Evolutionary conservation across 495 filamentous ascomycete genomes (phyloP).

Genomic region (Aspergillus sparsus): DNA sequence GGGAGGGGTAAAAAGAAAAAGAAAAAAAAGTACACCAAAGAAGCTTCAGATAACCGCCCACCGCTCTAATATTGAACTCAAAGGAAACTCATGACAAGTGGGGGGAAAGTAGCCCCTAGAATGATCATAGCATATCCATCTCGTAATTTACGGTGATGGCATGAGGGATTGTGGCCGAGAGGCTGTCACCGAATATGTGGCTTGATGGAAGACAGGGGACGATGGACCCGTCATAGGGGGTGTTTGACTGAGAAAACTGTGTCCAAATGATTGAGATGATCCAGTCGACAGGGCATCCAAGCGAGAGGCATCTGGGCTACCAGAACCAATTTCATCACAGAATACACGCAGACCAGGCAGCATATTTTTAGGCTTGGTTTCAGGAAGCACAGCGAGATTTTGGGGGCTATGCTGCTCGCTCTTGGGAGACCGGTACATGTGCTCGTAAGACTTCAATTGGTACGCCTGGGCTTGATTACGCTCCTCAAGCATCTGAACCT

Average conservation of each 20-base stretch:
- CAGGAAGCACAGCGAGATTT: conserved; percentile 32
- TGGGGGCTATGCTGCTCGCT: conserved; percentile 35
- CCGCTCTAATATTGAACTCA: conserved; percentile 20
- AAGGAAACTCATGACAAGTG: conserved; percentile 19
- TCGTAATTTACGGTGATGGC: conserved; percentile 28
- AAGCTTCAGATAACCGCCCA: conserved; percentile 14
- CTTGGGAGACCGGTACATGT: conserved; percentile 46
- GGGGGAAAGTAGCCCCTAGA: neutral
- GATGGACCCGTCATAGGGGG: conserved; percentile 43
- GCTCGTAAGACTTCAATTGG: conserved; percentile 46
- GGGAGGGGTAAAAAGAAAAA: conserved; percentile 7
- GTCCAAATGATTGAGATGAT: conserved; percentile 36
- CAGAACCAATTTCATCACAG: conserved; percentile 42
- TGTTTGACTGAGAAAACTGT: conserved; percentile 35
- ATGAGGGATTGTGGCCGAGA: conserved; percentile 39
- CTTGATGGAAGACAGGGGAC: conserved; percentile 39
- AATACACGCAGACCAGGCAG: conserved; percentile 45
- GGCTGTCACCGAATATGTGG: conserved; percentile 33
- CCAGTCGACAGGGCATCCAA: conserved; percentile 31
- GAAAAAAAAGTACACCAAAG: conserved; percentile 2
- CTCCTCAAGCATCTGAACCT: conserved; percentile 41
- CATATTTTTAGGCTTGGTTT: conserved; percentile 38
- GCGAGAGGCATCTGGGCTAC: conserved; percentile 29
- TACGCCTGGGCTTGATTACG: conserved; percentile 44
- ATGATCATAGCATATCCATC: neutral